These are phyloP conservation scores for Coccomyxa sp. DNA, from an alignment of 139 green algal genomes.

Conservation along the genomic window DNA sequence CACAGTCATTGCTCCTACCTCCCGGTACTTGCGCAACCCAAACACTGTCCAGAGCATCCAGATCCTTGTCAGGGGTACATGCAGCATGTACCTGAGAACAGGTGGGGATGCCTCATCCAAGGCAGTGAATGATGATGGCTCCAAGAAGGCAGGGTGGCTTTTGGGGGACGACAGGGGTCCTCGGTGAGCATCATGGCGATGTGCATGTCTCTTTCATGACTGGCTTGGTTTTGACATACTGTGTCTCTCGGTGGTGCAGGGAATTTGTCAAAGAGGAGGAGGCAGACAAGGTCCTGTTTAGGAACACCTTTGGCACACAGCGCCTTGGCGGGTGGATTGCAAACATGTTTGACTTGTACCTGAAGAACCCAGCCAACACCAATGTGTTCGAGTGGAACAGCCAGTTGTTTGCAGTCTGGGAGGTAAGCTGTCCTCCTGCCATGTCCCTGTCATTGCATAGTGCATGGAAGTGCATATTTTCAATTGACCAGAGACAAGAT, in stretches of 20 bases:
- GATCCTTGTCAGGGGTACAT: background rate
- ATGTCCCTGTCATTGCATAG: background rate
- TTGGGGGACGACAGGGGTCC: no score
- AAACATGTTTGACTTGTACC: slow-evolving; percentile 29
- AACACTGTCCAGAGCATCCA: background rate
- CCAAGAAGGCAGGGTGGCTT: no score
- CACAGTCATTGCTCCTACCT: background rate
- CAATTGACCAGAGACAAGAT: no score
- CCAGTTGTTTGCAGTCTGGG: slow-evolving; percentile 34
- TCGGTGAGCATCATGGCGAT: no score
- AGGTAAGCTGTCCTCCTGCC: slow-evolving; percentile 4
- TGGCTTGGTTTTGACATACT: no score
- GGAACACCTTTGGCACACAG: slow-evolving; percentile 47
- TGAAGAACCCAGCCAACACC: slow-evolving; percentile 41
- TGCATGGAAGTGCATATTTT: no score
- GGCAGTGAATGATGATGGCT: no score
- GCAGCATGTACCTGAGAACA: background rate
- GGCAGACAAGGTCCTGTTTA: slow-evolving; percentile 32
- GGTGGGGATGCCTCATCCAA: no score
- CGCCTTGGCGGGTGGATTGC: slow-evolving; percentile 13
- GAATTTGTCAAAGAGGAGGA: slow-evolving; percentile 9
- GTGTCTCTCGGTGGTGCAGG: background rate
- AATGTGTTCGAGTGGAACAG: slow-evolving; percentile 27
- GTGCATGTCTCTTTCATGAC: no score
- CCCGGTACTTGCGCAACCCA: background rate